Base-by-base conservation (phyloP, 306 rosid genomes). In the Pyrus communis region DNA sequence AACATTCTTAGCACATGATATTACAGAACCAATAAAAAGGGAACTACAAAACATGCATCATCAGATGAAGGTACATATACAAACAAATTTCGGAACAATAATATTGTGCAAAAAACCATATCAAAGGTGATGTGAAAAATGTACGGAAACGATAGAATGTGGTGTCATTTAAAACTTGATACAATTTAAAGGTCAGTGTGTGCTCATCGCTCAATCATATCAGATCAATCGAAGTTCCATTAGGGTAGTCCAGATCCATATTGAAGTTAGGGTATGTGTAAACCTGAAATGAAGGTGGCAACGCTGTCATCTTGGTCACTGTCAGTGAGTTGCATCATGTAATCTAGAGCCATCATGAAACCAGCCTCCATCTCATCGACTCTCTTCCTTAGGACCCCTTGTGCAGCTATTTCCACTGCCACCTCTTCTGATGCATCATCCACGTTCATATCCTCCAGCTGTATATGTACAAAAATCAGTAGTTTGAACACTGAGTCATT, bases 341-440 rank as follows among this genome's bases (percentile, higher is more conserved):
- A 94, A 83, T 92, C 98, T 60, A 94, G 86, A 55, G 96, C 97
- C 93, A 92, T 82, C 89, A 94, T 94, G 78, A 92, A 94, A 81
- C 92, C 88, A 0, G 95, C 83, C 69, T 94, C 97, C 98, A 94
- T 94, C 86, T 91, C 83, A 88, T 94, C 97, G 54, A 94, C 97
- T 81, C 98, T 90, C 87, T 90, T 94, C 69, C 98, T 96, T 66
- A 94, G 88, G 61, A 94, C 95, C 74, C 98, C 98, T 80, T 94
- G 98, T 4, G 98, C 98, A 74, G 97, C 98, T 84, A 94, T 81
- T 84, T 94, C 95, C 80, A 94, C 94, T 8, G 98, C 98, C 70
- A 94, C 91, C 70, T 87, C 96, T 76, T 94, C 98, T 74, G 96
- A 94, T 66, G 90, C 91, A 70, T 92, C 98, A 40, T 94, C 93